Conservation (phyloP, 2,329 filamentous ascomycete genomes). For the Hymenoscyphus albidus region DNA sequence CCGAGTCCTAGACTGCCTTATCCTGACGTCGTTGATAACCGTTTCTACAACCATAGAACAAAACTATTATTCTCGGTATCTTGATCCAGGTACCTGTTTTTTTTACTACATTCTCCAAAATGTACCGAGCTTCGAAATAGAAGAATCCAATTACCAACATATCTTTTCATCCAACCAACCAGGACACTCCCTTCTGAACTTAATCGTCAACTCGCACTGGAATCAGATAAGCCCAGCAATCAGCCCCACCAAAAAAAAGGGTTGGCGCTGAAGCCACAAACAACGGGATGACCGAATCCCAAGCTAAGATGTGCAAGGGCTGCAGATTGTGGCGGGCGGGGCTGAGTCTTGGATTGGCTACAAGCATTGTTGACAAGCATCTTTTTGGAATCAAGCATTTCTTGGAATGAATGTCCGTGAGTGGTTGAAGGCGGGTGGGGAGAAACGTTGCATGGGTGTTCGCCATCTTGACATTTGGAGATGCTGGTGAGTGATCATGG, state of each 20-base stretch:
- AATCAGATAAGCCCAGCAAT: background rate
- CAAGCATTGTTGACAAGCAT: background rate
- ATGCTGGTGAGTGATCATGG: background rate
- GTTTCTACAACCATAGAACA: too few species aligned
- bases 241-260: background rate
- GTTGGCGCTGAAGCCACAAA: background rate
- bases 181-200: too few species aligned
- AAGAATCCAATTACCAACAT: too few species aligned
- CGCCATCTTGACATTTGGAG: background rate
- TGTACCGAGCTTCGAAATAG: too few species aligned
- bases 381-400: background rate
- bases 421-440: constrained; percentile 1
- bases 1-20: too few species aligned
- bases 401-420: background rate
- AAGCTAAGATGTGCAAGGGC: background rate
- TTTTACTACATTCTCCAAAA: too few species aligned
- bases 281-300: constrained; percentile 4
- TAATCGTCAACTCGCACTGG: background rate
- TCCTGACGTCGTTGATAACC: too few species aligned
- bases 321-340: background rate
- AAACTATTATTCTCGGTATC: too few species aligned
- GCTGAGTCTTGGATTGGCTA: constrained; percentile 3
- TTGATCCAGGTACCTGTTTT: too few species aligned
- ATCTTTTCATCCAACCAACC: too few species aligned
- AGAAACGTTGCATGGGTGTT: background rate